Base-by-base conservation (phyloP, 2,329 filamentous ascomycete species). In the Monilinia laxa region DNA sequence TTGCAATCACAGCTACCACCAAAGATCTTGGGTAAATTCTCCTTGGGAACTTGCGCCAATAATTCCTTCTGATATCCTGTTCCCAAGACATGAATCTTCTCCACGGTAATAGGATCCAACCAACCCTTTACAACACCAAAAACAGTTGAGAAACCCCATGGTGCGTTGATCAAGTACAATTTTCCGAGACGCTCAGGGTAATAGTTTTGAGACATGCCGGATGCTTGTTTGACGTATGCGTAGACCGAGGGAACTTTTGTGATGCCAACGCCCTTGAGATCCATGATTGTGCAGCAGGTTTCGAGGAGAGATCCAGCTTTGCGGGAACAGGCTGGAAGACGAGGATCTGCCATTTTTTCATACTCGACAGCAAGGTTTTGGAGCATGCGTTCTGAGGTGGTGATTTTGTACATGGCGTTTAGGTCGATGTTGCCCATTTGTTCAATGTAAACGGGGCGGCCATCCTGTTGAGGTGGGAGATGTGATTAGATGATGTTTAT, bases 241-340 rank as follows among this genome's bases (percentile, higher is more conserved):
- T 96, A 97, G 67, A 97, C 94, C 69, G 90, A 90, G 70, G 87
- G 85, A 54, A 92, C 88, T 80, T 90, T 95, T 77, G 84, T 85
- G 73, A 98, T 81, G 68, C 92, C 92, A 31, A 99, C 93, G 70
- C 93, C 93, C 83, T 97, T 97, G 79, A 97, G 85, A 80, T 99
- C 95, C 90, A 98, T 95, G 81, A 99, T 93, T 71, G 91, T 94
- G 88, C 95, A 98, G 83, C 92, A 97, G 31, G 95, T 99, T 84
- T 99, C 95, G 75, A 97, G 89, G 67, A 99, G 88, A 76, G 90
- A 87, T 75, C 91, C 92, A 31, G 89, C 84, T 81, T 97, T 96
- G 80, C 94, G 93, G 66, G 93, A 97, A 85, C 93, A 97, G 73
- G 95, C 94, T 63, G 95, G 95, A 66, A 99, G 86, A 72, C 95